Percentiles rank a stretch among this genome's conserved stretches.
Evolutionary conservation across 306 rosid genomes (phyloP).

Genomic region (Quercus dentata): DNA sequence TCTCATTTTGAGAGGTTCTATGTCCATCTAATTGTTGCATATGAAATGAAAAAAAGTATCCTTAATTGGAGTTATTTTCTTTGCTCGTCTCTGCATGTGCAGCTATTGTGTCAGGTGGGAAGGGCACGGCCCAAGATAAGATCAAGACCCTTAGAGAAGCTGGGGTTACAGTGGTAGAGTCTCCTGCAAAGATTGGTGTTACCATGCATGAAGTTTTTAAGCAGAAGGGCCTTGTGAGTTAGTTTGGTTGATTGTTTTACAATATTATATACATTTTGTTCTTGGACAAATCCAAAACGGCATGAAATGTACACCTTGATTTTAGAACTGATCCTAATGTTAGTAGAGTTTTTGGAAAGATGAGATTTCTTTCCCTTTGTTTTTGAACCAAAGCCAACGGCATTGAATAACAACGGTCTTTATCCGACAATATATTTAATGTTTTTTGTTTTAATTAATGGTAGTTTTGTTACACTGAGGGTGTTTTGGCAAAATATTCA

Average conservation of each 20-base stretch:
- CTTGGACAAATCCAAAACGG: background rate
- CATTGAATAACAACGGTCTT: background rate
- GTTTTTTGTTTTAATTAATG: background rate
- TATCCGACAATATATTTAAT: background rate
- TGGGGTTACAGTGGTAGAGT: slow-evolving; percentile 93
- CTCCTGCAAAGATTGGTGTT: slow-evolving; percentile 90
- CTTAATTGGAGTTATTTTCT: slow-evolving; percentile 5
- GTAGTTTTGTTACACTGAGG: no score
- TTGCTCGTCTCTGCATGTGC: slow-evolving; percentile 39
- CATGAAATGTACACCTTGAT: background rate
- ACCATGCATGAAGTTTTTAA: slow-evolving; percentile 88
- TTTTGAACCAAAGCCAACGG: background rate
- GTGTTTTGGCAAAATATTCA: no score
- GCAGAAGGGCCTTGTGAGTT: slow-evolving; percentile 79
- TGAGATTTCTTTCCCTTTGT: background rate
- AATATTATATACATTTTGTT: background rate
- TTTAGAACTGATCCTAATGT: background rate
- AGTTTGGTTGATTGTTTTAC: slow-evolving; percentile 23
- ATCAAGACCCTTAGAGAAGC: slow-evolving; percentile 81
- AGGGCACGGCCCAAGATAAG: slow-evolving; percentile 98
- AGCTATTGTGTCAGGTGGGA: slow-evolving; percentile 99
- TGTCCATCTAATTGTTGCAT: background rate
- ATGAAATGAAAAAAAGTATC: background rate
- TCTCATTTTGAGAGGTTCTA: background rate
- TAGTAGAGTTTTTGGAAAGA: background rate